Evolutionary conservation across 352 stramenopile genomes (phyloP).

Genomic region (Globisporangium viniferum): DNA sequence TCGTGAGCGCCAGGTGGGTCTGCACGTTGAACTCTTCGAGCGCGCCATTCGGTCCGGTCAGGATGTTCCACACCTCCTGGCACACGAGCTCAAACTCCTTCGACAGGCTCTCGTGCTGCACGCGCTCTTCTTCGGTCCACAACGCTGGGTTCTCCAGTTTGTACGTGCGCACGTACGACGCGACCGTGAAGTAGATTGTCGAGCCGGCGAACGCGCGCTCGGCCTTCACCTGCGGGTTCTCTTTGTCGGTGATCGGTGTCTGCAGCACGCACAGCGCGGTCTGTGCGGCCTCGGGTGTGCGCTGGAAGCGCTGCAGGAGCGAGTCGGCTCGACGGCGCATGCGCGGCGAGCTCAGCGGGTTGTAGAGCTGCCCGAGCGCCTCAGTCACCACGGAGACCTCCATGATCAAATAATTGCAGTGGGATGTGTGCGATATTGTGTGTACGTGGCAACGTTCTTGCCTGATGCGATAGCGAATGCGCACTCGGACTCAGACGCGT

Average conservation of each 20-base stretch:
- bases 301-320: slow-evolving; percentile 71
- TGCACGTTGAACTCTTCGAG: slow-evolving; percentile 62
- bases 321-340: slow-evolving; percentile 70
- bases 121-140: slow-evolving; percentile 50
- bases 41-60: slow-evolving; percentile 53
- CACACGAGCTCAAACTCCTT: slow-evolving; percentile 63
- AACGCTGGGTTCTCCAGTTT: slow-evolving; percentile 53
- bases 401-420: slow-evolving; percentile 23
- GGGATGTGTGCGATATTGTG: not conserved
- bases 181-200: slow-evolving; percentile 67
- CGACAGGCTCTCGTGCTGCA: slow-evolving; percentile 49
- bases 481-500: not conserved
- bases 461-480: not conserved
- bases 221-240: slow-evolving; percentile 32
- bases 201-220: slow-evolving; percentile 70
- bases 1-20: slow-evolving; percentile 68
- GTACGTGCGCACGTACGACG: slow-evolving; percentile 69
- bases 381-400: slow-evolving; percentile 48
- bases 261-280: slow-evolving; percentile 58
- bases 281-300: slow-evolving; percentile 56
- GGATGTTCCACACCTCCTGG: slow-evolving; percentile 73
- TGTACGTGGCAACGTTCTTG: not conserved
- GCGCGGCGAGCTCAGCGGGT: slow-evolving; percentile 59
- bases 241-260: slow-evolving; percentile 36
- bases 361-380: slow-evolving; percentile 74